These are phyloP conservation scores for Erythrophleum fordii DNA, from an alignment of 306 rosid genomes.

Conservation along the genomic window DNA sequence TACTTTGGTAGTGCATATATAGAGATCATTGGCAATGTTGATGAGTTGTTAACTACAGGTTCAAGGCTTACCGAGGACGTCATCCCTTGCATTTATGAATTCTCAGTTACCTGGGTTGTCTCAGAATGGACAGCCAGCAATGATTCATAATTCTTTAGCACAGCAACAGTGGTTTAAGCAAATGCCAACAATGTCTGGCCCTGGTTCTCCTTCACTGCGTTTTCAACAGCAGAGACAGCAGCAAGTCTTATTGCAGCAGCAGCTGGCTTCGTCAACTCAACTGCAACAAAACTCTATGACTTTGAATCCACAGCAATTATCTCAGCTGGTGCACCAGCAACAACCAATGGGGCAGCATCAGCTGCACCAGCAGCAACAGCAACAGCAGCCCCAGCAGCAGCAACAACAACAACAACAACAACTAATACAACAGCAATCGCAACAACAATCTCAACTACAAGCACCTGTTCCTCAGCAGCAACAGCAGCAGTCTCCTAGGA, in stretches of 20 bases:
- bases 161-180: constrained; percentile 91
- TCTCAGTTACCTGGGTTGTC: constrained; percentile 78
- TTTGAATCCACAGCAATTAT: constrained; percentile 69
- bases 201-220: constrained; percentile 70
- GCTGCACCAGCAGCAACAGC: constrained; percentile 68
- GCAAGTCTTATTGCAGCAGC: constrained; percentile 69
- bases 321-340: constrained; percentile 87
- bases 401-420: constrained; percentile 67
- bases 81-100: constrained; percentile 82
- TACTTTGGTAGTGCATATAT: neutral
- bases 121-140: constrained; percentile 85
- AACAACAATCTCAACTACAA: constrained; percentile 72
- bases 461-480: constrained; percentile 77
- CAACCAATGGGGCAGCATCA: constrained; percentile 77
- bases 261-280: constrained; percentile 75
- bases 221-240: constrained; percentile 74
- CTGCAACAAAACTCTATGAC: constrained; percentile 65
- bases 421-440: constrained; percentile 61
- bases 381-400: constrained; percentile 47
- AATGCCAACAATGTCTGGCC: constrained; percentile 73
- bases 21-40: constrained; percentile 29
- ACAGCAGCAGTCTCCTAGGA: constrained; percentile 90
- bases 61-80: constrained; percentile 80
- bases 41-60: constrained; percentile 51
- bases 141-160: constrained; percentile 72